Percentiles rank a stretch among this genome's conserved stretches.
Evolutionary conservation across 371 early-diverging fungal genomes (phyloP).

Genomic region (Apophysomyces variabilis): DNA sequence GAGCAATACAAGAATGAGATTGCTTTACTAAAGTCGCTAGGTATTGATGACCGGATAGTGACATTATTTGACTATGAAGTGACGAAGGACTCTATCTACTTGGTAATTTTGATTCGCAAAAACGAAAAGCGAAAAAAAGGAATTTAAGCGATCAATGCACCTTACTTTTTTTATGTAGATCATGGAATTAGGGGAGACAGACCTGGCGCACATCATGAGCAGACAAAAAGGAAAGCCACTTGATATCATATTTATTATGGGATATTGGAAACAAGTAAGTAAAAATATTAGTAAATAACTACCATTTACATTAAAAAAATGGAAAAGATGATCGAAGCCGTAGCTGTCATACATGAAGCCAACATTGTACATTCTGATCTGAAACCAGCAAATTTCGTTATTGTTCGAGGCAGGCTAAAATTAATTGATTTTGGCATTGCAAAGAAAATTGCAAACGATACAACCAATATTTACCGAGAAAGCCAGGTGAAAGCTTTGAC

Average conservation of each 20-base stretch:
- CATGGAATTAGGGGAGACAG: constrained; percentile 95
- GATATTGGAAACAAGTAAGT: constrained; percentile 84
- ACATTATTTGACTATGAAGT: constrained; percentile 80
- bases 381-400: constrained; percentile 95
- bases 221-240: constrained; percentile 57
- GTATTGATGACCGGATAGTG: constrained; percentile 70
- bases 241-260: constrained; percentile 74
- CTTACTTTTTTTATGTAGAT: constrained; percentile 27
- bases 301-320: constrained; percentile 16
- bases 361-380: constrained; percentile 95
- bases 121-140: not conserved
- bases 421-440: constrained; percentile 99
- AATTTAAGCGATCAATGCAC: not conserved
- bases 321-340: constrained; percentile 88
- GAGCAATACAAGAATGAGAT: constrained; percentile 87
- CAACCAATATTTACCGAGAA: constrained; percentile 93
- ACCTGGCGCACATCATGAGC: constrained; percentile 76
- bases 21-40: constrained; percentile 68
- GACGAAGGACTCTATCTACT: constrained; percentile 19
- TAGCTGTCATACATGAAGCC: constrained; percentile 84
- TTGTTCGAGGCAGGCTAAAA: constrained; percentile 85
- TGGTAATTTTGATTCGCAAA: constrained; percentile 9
- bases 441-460: constrained; percentile 91
- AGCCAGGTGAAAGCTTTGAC: constrained; percentile 57
- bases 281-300: not conserved